These are phyloP conservation scores for Suillus alpinus DNA, from an alignment of 768 basidiomycete genomes.

Conservation along the genomic window DNA sequence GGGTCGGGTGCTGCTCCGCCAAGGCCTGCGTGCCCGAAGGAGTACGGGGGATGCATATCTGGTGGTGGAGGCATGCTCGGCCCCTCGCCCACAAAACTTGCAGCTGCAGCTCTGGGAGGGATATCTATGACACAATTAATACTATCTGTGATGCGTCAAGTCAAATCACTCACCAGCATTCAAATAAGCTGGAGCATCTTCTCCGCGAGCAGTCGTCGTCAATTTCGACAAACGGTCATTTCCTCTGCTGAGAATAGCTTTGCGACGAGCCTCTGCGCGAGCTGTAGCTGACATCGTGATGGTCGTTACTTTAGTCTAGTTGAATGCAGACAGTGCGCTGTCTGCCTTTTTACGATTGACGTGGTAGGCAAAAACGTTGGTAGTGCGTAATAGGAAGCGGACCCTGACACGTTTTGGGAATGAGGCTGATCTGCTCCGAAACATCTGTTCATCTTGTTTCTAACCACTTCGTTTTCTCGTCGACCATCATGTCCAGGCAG, in stretches of 20 bases:
- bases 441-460: not conserved
- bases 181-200: conserved; percentile 57
- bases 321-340: not conserved
- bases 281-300: conserved; percentile 49
- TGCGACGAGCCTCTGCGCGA: conserved; percentile 74
- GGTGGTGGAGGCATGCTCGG: conserved; percentile 27
- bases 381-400: conserved; percentile 1
- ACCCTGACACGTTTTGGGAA: conserved; percentile 7
- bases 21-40: conserved; percentile 18
- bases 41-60: conserved; percentile 22
- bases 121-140: conserved; percentile 6
- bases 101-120: conserved; percentile 15
- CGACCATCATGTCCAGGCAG: conserved; percentile 45
- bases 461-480: conserved; percentile 3
- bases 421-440: conserved; percentile 6
- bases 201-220: conserved; percentile 70
- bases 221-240: conserved; percentile 76
- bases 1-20: conserved; percentile 41
- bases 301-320: conserved; percentile 7
- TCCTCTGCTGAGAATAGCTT: conserved; percentile 71
- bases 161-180: conserved; percentile 41
- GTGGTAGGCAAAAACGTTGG: conserved; percentile 1
- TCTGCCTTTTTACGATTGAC: conserved; percentile 5
- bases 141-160: not conserved
- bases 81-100: conserved; percentile 37